A percentile compares a stretch with the other conserved stretches of the same genome.
These are phyloP conservation scores for Trichopus zeylanicus DNA, from an alignment of 116 monocot genomes.

Conservation along the genomic window DNA sequence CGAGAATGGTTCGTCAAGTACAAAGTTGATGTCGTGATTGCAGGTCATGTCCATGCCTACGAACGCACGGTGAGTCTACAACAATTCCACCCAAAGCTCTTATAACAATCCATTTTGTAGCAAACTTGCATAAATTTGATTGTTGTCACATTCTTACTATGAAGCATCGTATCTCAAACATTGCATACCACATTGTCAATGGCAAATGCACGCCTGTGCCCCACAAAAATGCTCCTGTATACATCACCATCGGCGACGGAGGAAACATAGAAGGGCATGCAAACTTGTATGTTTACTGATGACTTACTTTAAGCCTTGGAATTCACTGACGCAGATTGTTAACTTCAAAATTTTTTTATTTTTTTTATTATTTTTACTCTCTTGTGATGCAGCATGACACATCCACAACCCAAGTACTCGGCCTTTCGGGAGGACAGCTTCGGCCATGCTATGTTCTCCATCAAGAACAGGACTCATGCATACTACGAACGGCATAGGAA, in stretches of 20 bases:
- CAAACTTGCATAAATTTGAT: too few species aligned
- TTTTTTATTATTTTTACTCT: too few species aligned
- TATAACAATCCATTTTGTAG: too few species aligned
- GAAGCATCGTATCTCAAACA: slow-evolving; percentile 67
- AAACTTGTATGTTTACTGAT: too few species aligned
- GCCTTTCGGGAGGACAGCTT: slow-evolving; percentile 83
- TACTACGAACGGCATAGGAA: slow-evolving; percentile 72
- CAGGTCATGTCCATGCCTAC: slow-evolving; percentile 88
- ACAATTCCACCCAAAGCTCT: background rate
- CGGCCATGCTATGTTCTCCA: slow-evolving; percentile 64
- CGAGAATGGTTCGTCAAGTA: slow-evolving; percentile 66
- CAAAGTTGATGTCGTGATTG: slow-evolving; percentile 73
- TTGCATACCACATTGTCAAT: slow-evolving; percentile 64
- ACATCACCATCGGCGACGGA: slow-evolving; percentile 82
- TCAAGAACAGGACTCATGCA: slow-evolving; percentile 78
- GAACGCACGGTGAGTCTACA: slow-evolving; percentile 59
- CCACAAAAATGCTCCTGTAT: slow-evolving; percentile 62
- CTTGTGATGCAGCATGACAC: slow-evolving; percentile 48
- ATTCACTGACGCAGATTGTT: background rate
- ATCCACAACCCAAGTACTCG: slow-evolving; percentile 73
- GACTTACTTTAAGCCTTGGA: background rate
- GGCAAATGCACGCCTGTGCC: slow-evolving; percentile 34
- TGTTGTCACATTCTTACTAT: too few species aligned
- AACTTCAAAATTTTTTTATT: too few species aligned
- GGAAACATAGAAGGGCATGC: slow-evolving; percentile 82